Conservation (phyloP, 1,284 basidiomycete genomes). For the Coniferiporia weirii region DNA sequence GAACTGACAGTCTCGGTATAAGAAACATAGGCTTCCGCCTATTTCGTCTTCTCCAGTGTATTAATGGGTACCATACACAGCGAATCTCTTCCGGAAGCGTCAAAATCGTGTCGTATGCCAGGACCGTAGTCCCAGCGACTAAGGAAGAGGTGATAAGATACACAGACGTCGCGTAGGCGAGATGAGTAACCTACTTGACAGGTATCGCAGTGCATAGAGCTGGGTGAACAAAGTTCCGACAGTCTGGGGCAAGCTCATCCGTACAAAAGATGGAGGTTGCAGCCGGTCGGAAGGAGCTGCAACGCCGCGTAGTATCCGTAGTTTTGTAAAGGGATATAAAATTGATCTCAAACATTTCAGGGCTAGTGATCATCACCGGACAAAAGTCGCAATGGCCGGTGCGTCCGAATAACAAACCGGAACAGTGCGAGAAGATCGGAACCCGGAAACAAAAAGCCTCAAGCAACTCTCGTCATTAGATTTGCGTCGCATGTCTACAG, state of each 20-base stretch:
- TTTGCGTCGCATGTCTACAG: too few species aligned
- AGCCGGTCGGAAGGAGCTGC: too few species aligned
- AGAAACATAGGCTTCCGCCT: not conserved
- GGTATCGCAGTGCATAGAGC: not conserved
- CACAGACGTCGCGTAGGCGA: not conserved
- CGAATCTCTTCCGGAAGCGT: not conserved
- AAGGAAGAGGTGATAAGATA: not conserved
- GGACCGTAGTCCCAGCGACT: constrained; percentile 1
- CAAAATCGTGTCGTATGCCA: constrained; percentile 3
- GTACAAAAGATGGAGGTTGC: too few species aligned
- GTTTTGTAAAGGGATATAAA: too few species aligned
- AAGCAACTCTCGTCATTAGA: too few species aligned
- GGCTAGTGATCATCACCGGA: too few species aligned
- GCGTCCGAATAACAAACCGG: too few species aligned
- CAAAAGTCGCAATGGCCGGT: too few species aligned
- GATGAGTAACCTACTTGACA: not conserved
- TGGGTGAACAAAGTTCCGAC: not conserved
- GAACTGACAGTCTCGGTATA: not conserved
- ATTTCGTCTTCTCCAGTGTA: not conserved
- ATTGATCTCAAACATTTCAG: too few species aligned
- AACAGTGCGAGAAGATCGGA: too few species aligned
- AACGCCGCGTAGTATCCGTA: too few species aligned
- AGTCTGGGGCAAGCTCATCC: not conserved
- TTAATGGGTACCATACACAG: not conserved
- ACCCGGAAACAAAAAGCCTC: too few species aligned